Evolutionary conservation across 2,329 filamentous ascomycete genomes (phyloP), one percentile per base, ranked within the genome.

Genomic region (Aureobasidium vineae): DNA sequence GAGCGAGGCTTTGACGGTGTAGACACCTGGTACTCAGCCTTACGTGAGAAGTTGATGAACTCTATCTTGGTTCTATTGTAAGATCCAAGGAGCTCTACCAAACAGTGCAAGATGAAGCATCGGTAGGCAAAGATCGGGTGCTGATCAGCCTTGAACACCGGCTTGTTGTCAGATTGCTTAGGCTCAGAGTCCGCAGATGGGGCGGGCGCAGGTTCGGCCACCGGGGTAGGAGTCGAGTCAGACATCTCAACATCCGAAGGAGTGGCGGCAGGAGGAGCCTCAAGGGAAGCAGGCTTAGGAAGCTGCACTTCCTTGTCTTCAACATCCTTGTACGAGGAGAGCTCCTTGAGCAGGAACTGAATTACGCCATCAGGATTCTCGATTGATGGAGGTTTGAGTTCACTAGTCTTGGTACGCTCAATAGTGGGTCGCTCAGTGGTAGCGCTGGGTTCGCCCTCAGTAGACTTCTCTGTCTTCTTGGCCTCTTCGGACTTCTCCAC

Each of bases 11-110:
- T 98, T 19, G 96, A 93, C 5, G 95, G 95, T 1, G 95, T 98
- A 64, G 87, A 88, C 13, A 89, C 89, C 71, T 91, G 89, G 52
- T 92, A 85, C 54, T 94, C 91, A 7, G 91, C 89, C 74, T 93
- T 97, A 68, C 94, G 89, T 71, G 96, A 98, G 80, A 97, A 99
- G 77, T 97, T 98, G 81, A 99, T 97, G 75, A 99, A 98, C 75
- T 99, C 96, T 50, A 99, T 87, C 82, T 99, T 99, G 10, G 92
- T 91, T 64, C 92, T 88, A 71, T 92, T 97, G 79, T 98, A 99
- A 73, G 90, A 96, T 66, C 90, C 88, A 16, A 99, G 82, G 16
- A 99, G 85, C 77, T 99, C 95, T 0, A 92, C 89, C 45, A 99
- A 81, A 73, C 93, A 97, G 75, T 95, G 92, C 38, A 99, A 84